phyloP scores from a whole-genome alignment of 345 rosid species.

The Rhodamnia argentea region DNA sequence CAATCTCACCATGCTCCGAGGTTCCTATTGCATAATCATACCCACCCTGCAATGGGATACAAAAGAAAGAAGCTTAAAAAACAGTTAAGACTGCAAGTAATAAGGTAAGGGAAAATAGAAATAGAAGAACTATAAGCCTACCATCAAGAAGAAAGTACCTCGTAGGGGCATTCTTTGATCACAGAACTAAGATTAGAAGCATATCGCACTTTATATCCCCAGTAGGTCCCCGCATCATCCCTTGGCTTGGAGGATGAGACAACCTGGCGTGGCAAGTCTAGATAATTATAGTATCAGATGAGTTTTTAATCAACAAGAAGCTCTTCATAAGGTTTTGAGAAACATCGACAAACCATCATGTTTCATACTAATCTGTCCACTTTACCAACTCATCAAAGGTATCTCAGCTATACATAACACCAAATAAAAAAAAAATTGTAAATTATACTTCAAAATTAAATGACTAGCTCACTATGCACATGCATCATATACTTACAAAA shows the following conservation, averaged over 20 bases:
- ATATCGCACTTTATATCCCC: slow-evolving; percentile 94
- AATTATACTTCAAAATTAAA: not conserved
- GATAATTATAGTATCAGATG: slow-evolving; percentile 18
- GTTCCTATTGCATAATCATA: slow-evolving; percentile 85
- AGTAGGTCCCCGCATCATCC: slow-evolving; percentile 69
- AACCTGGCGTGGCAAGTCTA: slow-evolving; percentile 57
- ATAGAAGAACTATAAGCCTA: not conserved
- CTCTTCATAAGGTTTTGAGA: not conserved
- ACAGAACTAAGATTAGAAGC: slow-evolving; percentile 69
- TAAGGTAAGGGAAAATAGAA: not conserved
- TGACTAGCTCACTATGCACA: not conserved
- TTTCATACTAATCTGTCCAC: not conserved
- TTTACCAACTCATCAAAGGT: not conserved
- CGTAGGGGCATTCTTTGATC: slow-evolving; percentile 43
- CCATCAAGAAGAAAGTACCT: slow-evolving; percentile 23
- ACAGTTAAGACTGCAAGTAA: not conserved
- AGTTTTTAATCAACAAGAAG: not conserved
- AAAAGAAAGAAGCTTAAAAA: slow-evolving; percentile 2
- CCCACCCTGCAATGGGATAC: slow-evolving; percentile 54
- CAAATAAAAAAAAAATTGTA: not conserved
- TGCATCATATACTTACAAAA: not conserved
- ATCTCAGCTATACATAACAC: not conserved
- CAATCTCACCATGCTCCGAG: slow-evolving; percentile 83
- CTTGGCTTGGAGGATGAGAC: slow-evolving; percentile 62
- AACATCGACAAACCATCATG: not conserved